A percentile compares a stretch with the other conserved stretches of the same genome.
phyloP scores from a whole-genome alignment of 208 protist species.

The Leishmania amazonensis region DNA sequence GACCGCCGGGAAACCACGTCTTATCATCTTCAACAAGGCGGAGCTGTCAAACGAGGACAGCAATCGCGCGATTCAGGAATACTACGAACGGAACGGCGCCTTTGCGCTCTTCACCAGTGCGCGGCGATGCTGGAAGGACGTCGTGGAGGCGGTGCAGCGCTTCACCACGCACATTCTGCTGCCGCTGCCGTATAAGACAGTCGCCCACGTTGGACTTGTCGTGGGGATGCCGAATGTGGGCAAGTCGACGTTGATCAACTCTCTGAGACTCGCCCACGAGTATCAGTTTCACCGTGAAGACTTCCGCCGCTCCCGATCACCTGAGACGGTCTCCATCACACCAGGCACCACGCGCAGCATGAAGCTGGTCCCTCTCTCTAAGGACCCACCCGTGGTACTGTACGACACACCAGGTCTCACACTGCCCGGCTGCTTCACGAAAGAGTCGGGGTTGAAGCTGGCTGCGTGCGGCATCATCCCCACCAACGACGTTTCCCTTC shows the following conservation, averaged over 20 bases:
- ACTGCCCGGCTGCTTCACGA: constrained; percentile 83
- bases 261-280: constrained; percentile 89
- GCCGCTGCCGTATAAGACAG: constrained; percentile 60
- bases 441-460: constrained; percentile 86
- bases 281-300: constrained; percentile 91
- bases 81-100: constrained; percentile 72
- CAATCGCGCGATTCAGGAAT: constrained; percentile 76
- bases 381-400: constrained; percentile 83
- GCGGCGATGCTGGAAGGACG: constrained; percentile 73
- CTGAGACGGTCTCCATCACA: constrained; percentile 78
- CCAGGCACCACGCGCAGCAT: constrained; percentile 81
- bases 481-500: constrained; percentile 81
- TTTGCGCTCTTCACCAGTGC: constrained; percentile 88
- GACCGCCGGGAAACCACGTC: constrained; percentile 52
- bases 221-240: constrained; percentile 96
- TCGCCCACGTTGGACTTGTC: constrained; percentile 84
- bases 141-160: constrained; percentile 77
- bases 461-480: constrained; percentile 87
- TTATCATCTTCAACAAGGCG: constrained; percentile 94
- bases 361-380: constrained; percentile 82
- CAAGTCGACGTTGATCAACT: constrained; percentile 95
- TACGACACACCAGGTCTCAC: constrained; percentile 91
- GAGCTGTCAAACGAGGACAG: constrained; percentile 89
- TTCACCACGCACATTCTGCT: constrained; percentile 81
- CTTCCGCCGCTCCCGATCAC: constrained; percentile 72